A percentile compares a stretch with the other conserved stretches of the same genome.
These are phyloP conservation scores for Neonothopanus nambi DNA, from an alignment of 1,284 basidiomycete species.

Conservation along the genomic window DNA sequence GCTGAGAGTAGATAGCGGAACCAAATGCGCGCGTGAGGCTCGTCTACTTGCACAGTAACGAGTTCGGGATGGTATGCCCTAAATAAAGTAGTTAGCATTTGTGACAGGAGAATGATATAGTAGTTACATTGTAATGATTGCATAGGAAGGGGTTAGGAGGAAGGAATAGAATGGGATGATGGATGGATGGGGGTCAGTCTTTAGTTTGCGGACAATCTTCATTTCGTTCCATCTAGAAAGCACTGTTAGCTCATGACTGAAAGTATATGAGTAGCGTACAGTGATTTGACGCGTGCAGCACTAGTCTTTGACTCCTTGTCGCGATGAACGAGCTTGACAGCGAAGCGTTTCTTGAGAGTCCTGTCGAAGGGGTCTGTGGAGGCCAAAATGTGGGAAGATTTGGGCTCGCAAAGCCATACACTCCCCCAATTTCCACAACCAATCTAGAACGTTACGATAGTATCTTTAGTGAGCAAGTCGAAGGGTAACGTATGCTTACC, in stretches of 20 bases:
- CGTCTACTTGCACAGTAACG: conserved; percentile 82
- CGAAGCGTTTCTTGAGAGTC: conserved; percentile 49
- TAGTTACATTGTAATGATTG: conserved; percentile 82
- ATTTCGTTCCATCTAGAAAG: conserved; percentile 84
- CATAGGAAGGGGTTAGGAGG: conserved; percentile 88
- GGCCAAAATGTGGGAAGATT: conserved; percentile 40
- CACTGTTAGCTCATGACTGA: not conserved
- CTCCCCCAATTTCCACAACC: conserved; percentile 89
- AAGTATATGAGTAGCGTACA: conserved; percentile 49
- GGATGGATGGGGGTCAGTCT: conserved; percentile 82
- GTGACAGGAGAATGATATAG: not conserved
- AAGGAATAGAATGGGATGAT: conserved; percentile 92
- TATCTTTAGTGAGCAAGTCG: conserved; percentile 12
- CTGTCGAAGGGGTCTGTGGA: conserved; percentile 35
- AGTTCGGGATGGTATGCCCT: conserved; percentile 78
- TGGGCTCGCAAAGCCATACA: conserved; percentile 74
- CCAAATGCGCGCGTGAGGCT: conserved; percentile 77
- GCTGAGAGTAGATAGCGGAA: conserved; percentile 85
- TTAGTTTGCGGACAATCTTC: conserved; percentile 85
- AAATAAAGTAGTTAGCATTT: conserved; percentile 11
- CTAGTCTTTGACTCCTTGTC: conserved; percentile 64
- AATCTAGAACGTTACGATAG: conserved; percentile 48
- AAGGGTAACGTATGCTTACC: conserved; percentile 38
- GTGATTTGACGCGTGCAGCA: conserved; percentile 81
- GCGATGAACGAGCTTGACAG: conserved; percentile 90